Conservation (phyloP, 2,329 filamentous ascomycete species). For the Beauveria asiatica region DNA sequence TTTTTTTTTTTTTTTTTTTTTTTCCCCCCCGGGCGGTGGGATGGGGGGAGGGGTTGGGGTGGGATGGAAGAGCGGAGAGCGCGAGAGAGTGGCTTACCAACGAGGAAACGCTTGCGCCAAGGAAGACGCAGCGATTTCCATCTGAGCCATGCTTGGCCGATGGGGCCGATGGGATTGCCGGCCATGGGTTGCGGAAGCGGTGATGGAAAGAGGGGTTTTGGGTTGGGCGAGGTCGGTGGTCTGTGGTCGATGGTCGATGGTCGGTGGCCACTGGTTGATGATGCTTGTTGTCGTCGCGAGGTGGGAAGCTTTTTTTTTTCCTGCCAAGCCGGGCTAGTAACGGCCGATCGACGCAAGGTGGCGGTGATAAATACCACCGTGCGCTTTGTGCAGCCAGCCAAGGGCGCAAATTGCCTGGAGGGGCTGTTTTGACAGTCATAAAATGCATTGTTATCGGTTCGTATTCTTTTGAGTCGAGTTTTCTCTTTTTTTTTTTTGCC, state of each 20-base stretch:
- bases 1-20: too few species aligned
- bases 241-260: neutral
- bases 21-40: too few species aligned
- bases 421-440: neutral
- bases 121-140: constrained; percentile 56
- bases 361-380: neutral
- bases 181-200: constrained; percentile 20
- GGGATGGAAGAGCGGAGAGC: neutral
- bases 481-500: neutral
- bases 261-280: neutral
- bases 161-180: constrained; percentile 27
- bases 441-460: neutral
- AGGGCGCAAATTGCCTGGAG: neutral
- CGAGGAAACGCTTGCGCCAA: constrained; percentile 55
- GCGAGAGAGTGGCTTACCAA: constrained; percentile 33
- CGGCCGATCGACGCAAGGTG: neutral
- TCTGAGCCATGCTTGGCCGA: constrained; percentile 42
- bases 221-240: neutral
- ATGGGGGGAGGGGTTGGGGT: neutral
- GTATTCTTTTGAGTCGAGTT: neutral
- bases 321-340: neutral
- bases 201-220: neutral
- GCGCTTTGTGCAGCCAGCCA: neutral
- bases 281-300: neutral
- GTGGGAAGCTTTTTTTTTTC: constrained; percentile 4